These are phyloP conservation scores for Diospyros kaki DNA, from an alignment of 148 eudicot species.

Conservation along the genomic window DNA sequence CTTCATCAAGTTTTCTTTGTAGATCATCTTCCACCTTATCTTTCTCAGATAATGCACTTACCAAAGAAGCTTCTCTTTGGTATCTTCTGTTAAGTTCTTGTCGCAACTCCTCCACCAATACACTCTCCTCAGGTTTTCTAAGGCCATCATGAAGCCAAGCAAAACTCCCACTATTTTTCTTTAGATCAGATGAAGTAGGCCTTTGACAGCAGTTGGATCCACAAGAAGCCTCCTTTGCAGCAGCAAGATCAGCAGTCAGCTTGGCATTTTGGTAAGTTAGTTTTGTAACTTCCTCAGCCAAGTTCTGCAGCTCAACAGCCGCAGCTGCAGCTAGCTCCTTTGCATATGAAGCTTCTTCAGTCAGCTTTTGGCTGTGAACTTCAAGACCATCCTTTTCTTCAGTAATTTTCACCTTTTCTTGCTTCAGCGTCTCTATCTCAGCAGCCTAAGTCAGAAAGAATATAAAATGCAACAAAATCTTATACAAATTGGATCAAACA, in stretches of 20 bases:
- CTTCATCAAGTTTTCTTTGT: slow-evolving; percentile 40
- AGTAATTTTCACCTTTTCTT: slow-evolving; percentile 42
- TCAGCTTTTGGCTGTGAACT: slow-evolving; percentile 49
- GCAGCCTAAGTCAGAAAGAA: slow-evolving; percentile 32
- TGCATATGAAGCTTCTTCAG: slow-evolving; percentile 70
- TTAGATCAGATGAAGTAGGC: slow-evolving; percentile 24
- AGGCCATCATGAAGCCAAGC: slow-evolving; percentile 19
- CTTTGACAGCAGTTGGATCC: slow-evolving; percentile 26
- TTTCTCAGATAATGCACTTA: slow-evolving; percentile 58
- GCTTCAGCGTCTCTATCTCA: slow-evolving; percentile 55
- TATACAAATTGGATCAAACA: neutral
- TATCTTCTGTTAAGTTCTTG: slow-evolving; percentile 43
- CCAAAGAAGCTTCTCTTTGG: slow-evolving; percentile 58
- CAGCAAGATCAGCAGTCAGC: slow-evolving; percentile 31
- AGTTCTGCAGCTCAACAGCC: slow-evolving; percentile 61
- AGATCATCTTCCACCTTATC: slow-evolving; percentile 45
- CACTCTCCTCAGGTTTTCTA: slow-evolving; percentile 28
- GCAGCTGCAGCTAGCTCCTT: slow-evolving; percentile 81
- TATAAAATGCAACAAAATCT: neutral
- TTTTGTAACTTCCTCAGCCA: slow-evolving; percentile 69
- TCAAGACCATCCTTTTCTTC: slow-evolving; percentile 59
- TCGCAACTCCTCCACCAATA: slow-evolving; percentile 47
- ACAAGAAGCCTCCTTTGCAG: slow-evolving; percentile 19
- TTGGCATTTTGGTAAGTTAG: slow-evolving; percentile 64
- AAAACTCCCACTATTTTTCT: slow-evolving; percentile 24